Evolutionary conservation across 352 stramenopile genomes (phyloP).

Genomic region (Lagenidium sp.): DNA sequence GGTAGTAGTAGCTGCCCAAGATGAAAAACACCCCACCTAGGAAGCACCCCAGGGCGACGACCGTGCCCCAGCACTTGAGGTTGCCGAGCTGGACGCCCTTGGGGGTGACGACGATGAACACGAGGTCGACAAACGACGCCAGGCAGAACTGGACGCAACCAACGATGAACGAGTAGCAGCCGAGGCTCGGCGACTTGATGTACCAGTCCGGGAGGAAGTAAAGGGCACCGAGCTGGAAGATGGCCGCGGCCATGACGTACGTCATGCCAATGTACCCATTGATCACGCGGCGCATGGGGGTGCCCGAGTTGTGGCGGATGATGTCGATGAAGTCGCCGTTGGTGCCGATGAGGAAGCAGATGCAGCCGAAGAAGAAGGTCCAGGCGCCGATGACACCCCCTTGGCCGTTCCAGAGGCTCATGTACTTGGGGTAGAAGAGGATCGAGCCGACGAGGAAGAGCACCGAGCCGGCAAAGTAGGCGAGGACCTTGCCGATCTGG

Average conservation of each 20-base stretch:
- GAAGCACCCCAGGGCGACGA: constrained; percentile 44
- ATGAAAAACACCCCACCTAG: constrained; percentile 65
- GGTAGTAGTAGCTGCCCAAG: constrained; percentile 74
- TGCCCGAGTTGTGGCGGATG: constrained; percentile 40
- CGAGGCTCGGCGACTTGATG: constrained; percentile 44
- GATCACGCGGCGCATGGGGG: constrained; percentile 33
- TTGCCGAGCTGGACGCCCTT: constrained; percentile 46
- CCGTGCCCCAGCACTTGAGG: constrained; percentile 37
- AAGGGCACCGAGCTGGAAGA: constrained; percentile 70
- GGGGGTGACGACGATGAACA: constrained; percentile 58
- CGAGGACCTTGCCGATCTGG: constrained; percentile 34
- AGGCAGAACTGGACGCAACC: constrained; percentile 59
- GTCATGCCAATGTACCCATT: constrained; percentile 48
- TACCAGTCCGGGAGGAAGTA: constrained; percentile 79
- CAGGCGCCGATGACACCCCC: constrained; percentile 54
- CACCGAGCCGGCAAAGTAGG: constrained; percentile 53
- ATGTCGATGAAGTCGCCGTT: constrained; percentile 70
- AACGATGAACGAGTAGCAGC: constrained; percentile 69
- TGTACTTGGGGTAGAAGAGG: constrained; percentile 73
- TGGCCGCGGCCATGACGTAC: constrained; percentile 57
- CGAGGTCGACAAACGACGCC: constrained; percentile 45
- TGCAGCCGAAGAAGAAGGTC: constrained; percentile 62
- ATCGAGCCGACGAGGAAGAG: constrained; percentile 75
- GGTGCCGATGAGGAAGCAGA: constrained; percentile 54
- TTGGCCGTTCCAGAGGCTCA: constrained; percentile 47